phyloP scores from a whole-genome alignment of 139 green algal genomes.

The Chlorella sp. region DNA sequence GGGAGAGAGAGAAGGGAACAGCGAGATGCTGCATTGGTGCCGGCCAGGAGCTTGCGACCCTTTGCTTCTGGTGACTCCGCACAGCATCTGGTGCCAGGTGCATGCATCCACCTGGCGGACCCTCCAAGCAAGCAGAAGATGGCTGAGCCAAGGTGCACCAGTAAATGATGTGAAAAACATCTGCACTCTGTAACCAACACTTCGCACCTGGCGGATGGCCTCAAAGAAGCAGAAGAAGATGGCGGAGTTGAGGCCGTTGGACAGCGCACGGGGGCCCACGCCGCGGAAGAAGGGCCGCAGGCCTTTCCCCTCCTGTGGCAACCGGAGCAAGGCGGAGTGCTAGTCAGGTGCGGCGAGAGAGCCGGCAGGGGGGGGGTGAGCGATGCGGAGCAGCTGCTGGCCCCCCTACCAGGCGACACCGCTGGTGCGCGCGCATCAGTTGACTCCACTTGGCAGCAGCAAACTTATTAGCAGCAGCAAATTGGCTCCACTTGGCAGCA shows the following conservation, averaged over 20 bases:
- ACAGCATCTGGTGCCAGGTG: neutral
- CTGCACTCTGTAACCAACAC: too few relatives aligned
- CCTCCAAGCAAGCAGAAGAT: neutral
- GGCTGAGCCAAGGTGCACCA: neutral
- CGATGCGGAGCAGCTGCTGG: too few relatives aligned
- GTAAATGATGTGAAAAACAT: neutral
- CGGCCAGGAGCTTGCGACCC: neutral
- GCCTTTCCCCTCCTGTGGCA: slow-evolving; percentile 41
- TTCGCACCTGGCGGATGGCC: slow-evolving; percentile 56
- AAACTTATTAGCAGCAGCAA: too few relatives aligned
- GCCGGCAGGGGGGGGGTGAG: too few relatives aligned
- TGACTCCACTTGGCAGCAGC: too few relatives aligned
- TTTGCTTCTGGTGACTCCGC: too few relatives aligned
- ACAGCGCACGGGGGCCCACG: slow-evolving; percentile 78
- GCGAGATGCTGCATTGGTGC: neutral
- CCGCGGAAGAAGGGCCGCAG: slow-evolving; percentile 68
- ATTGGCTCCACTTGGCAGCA: too few relatives aligned
- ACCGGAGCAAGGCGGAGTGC: too few relatives aligned
- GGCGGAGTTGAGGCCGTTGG: slow-evolving; percentile 90
- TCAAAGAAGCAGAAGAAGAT: slow-evolving; percentile 96
- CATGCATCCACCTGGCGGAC: neutral
- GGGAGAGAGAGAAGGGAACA: neutral
- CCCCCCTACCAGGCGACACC: too few relatives aligned
- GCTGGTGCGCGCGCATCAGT: too few relatives aligned
- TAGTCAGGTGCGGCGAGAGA: too few relatives aligned